phyloP scores from a whole-genome alignment of 169 alveolate species.

The Eimeria brunetti region DNA sequence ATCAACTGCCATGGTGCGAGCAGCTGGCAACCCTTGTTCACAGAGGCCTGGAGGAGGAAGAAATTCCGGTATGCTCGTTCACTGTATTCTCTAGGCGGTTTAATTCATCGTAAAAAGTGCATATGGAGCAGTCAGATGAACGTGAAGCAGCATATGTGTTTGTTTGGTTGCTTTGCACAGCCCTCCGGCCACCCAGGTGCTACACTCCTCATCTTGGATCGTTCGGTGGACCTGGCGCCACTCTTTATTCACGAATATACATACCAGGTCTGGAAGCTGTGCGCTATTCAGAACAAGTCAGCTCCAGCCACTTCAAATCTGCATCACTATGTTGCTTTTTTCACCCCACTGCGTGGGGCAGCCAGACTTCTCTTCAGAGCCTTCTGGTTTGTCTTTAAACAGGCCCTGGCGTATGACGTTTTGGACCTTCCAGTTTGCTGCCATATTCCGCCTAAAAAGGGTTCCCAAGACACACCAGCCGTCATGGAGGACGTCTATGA shows the following conservation, averaged over 20 bases:
- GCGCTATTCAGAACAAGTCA: background rate
- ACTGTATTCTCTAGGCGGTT: background rate
- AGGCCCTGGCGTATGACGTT: conserved; percentile 79
- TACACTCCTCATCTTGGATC: conserved; percentile 67
- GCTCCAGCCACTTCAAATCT: background rate
- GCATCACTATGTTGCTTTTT: background rate
- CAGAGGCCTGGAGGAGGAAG: conserved; percentile 33
- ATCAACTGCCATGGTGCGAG: conserved; percentile 40
- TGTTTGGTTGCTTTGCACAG: conserved; percentile 27
- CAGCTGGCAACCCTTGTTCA: conserved; percentile 64
- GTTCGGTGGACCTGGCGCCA: conserved; percentile 80
- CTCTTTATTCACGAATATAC: conserved; percentile 82
- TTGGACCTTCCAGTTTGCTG: conserved; percentile 76
- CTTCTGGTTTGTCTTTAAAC: background rate
- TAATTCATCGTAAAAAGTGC: no score
- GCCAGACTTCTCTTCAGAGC: background rate
- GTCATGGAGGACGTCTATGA: conserved; percentile 51
- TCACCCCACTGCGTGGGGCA: background rate
- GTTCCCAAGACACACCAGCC: background rate
- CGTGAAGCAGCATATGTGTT: background rate
- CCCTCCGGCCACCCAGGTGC: conserved; percentile 26
- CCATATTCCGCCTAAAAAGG: background rate
- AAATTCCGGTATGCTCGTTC: conserved; percentile 23
- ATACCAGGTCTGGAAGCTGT: conserved; percentile 64
- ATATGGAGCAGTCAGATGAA: background rate